phyloP scores from a whole-genome alignment of 2,329 filamentous ascomycete genomes.

The Amauroascus verrucosus region DNA sequence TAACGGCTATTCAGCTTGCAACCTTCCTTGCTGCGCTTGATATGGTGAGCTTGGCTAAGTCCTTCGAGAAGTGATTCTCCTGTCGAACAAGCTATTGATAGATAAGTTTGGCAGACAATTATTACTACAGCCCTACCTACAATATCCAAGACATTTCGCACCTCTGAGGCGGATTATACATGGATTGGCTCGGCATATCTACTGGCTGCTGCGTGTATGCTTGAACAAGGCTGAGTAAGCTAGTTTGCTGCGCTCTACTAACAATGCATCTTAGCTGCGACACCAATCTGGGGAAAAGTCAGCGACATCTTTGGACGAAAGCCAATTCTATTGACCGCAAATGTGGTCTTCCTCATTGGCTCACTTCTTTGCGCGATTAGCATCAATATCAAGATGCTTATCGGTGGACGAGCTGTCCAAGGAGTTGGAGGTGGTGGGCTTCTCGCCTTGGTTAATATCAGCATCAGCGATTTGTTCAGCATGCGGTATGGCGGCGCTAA shows the following conservation, averaged over 20 bases:
- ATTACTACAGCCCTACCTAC: slow-evolving; percentile 29
- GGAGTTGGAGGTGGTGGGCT: slow-evolving; percentile 55
- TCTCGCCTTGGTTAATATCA: slow-evolving; percentile 54
- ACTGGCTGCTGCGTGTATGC: slow-evolving; percentile 25
- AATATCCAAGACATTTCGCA: slow-evolving; percentile 25
- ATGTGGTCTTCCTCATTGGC: slow-evolving; percentile 52
- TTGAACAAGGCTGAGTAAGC: slow-evolving; percentile 14
- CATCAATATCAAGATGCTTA: slow-evolving; percentile 51
- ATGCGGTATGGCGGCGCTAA: slow-evolving; percentile 34
- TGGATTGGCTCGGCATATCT: slow-evolving; percentile 32
- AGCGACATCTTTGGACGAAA: slow-evolving; percentile 60
- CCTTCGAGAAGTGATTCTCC: background rate
- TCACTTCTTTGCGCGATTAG: slow-evolving; percentile 51
- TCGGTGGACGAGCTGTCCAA: slow-evolving; percentile 52
- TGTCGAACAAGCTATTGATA: background rate
- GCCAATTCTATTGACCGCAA: slow-evolving; percentile 49
- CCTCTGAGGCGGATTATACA: slow-evolving; percentile 27
- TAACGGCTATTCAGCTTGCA: slow-evolving; percentile 35
- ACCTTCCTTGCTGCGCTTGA: slow-evolving; percentile 52
- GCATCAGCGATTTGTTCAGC: slow-evolving; percentile 54
- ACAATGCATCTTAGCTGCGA: slow-evolving; percentile 24
- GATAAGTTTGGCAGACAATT: slow-evolving; percentile 21
- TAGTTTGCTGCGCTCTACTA: background rate
- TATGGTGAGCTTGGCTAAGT: slow-evolving; percentile 32
- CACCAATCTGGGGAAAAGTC: slow-evolving; percentile 49